These are phyloP conservation scores for Yamadazyma akitaensis DNA, from an alignment of 805 yeast genomes.

Conservation along the genomic window DNA sequence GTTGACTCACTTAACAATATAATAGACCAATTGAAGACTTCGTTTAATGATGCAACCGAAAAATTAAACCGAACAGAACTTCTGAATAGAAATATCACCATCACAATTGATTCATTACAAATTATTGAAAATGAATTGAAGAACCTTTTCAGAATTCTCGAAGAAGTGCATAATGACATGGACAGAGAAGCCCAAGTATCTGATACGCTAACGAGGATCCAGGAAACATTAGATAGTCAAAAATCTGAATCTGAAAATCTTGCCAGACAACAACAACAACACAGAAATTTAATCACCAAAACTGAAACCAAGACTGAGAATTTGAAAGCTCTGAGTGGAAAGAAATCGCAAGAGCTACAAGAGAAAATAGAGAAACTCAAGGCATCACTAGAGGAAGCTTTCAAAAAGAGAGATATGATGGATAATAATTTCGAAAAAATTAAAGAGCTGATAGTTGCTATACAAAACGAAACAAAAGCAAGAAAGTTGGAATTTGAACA, in stretches of 20 bases:
- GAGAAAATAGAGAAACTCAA: constrained; percentile 41
- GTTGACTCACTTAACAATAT: constrained; percentile 52
- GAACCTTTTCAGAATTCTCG: constrained; percentile 47
- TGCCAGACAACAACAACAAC: constrained; percentile 42
- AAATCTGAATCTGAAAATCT: constrained; percentile 37
- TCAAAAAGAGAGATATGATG: constrained; percentile 45
- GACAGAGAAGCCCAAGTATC: constrained; percentile 39
- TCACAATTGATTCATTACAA: constrained; percentile 57
- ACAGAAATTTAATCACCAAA: constrained; percentile 48
- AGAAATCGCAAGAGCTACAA: constrained; percentile 42
- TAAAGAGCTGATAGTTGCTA: constrained; percentile 43
- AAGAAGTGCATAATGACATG: constrained; percentile 47
- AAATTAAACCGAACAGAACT: constrained; percentile 30
- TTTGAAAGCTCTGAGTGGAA: constrained; percentile 41
- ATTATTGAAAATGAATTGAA: constrained; percentile 36
- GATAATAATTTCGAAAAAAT: constrained; percentile 49
- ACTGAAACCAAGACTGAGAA: constrained; percentile 47
- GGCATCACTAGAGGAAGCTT: constrained; percentile 44
- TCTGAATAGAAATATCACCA: constrained; percentile 47
- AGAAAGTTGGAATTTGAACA: constrained; percentile 42
- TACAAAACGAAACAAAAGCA: constrained; percentile 40
- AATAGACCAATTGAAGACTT: constrained; percentile 49
- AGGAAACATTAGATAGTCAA: constrained; percentile 41
- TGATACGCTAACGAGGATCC: constrained; percentile 33
- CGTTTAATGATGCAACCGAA: constrained; percentile 36